Evolutionary conservation across 805 yeast species (phyloP), one percentile per base, ranked within the genome.

Genomic region (Yamadazyma phyllophila): DNA sequence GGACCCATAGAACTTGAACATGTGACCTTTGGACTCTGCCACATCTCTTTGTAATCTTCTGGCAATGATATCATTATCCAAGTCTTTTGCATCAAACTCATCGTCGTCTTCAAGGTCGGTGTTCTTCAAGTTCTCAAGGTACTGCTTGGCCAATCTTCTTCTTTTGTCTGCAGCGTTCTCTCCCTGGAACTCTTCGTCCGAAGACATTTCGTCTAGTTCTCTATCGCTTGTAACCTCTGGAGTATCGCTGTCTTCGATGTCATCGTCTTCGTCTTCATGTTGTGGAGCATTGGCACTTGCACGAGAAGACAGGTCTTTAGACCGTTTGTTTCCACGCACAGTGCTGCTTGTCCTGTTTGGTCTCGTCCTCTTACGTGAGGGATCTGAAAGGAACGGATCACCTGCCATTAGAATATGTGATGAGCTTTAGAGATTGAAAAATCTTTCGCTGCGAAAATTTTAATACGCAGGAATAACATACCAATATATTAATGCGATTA

Each of bases 121-220:
- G 3, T 71, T 67, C 61, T 86, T 81, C 58, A 94, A 68, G 58
- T 85, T 86, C 38, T 85, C 90, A 51, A 94, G 71, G 64, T 94
- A 94, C 65, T 91, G 94, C 65, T 90, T 90, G 13, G 98, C 98
- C 48, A 94, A 74, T 59, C 98, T 75, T 67, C 99, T 80, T 66
- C 99, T 81, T 66, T 88, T 90, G 59, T 94, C 99, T 0, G 96
- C 95, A 7, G 91, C 95, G 39, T 81, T 80, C 65, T 92, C 98
- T 13, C 74, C 76, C 12, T 71, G 80, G 52, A 82, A 80, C 54
- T 85, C 95, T 53, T 83, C 94, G 27, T 85, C 92, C 11, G 85
- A 81, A 12, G 77, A 80, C 16, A 77, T 50, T 29, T 60, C 66
- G 9, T 60, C 63, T n/a, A 68, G 72, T 33, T 71, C 77, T 16